Conservation (phyloP, 257 asterid genomes). For the Scutellaria barbata region DNA sequence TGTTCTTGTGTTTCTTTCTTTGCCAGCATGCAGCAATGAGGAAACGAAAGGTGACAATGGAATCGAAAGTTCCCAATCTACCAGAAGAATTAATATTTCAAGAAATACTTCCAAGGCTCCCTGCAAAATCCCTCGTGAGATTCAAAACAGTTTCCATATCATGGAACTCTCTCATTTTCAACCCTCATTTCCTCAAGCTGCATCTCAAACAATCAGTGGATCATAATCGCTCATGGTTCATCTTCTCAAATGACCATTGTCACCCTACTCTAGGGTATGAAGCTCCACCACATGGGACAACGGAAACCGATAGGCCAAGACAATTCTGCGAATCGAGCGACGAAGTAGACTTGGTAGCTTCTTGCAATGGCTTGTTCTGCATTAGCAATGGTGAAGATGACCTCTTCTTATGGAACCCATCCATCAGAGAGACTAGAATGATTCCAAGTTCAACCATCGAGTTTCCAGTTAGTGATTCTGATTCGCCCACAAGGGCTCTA, state of each 20-base stretch:
- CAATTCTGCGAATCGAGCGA: neutral
- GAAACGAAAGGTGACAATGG: neutral
- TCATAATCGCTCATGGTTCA: neutral
- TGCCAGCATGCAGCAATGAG: neutral
- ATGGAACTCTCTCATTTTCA: neutral
- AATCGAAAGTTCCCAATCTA: neutral
- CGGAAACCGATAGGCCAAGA: neutral
- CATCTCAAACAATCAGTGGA: constrained; percentile 19
- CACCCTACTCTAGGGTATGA: neutral
- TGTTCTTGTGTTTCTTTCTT: neutral
- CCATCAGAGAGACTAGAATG: neutral
- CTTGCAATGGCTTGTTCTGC: constrained; percentile 31
- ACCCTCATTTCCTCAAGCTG: neutral
- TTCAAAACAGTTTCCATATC: constrained; percentile 19
- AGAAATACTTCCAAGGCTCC: constrained; percentile 29
- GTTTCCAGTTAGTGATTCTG: neutral
- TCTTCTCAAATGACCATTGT: neutral
- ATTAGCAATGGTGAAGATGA: neutral
- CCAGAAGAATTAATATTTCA: neutral
- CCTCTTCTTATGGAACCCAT: constrained; percentile 23
- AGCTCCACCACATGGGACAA: neutral
- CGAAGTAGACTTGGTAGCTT: neutral
- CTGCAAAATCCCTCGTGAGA: neutral
- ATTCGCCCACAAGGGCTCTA: neutral
- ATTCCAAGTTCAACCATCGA: constrained; percentile 2